Evolutionary conservation across 352 stramenopile genomes (phyloP).

Genomic region (Pythium biforme): DNA sequence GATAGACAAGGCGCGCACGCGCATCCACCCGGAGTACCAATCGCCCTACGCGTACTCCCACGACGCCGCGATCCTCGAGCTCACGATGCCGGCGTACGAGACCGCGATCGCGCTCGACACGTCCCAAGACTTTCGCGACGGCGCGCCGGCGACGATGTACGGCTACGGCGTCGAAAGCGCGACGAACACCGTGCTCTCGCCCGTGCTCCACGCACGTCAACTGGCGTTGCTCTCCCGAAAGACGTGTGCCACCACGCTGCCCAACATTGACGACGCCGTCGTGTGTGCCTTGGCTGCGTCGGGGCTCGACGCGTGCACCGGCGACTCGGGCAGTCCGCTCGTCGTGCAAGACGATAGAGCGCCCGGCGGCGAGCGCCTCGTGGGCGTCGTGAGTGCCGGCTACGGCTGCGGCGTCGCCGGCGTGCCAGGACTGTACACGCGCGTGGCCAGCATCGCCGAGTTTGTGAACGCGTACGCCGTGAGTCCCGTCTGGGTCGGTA

Average conservation of each 20-base stretch:
- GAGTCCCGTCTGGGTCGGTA: slow-evolving; percentile 7
- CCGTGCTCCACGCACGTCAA: slow-evolving; percentile 26
- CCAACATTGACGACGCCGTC: slow-evolving; percentile 31
- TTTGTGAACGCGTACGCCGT: slow-evolving; percentile 36
- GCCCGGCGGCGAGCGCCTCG: slow-evolving; percentile 18
- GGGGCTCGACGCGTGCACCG: slow-evolving; percentile 32
- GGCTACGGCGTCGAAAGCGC: slow-evolving; percentile 28
- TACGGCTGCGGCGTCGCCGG: slow-evolving; percentile 35
- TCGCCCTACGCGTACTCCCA: slow-evolving; percentile 27
- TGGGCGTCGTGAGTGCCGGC: slow-evolving; percentile 38
- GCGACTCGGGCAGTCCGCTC: slow-evolving; percentile 40
- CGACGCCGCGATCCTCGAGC: slow-evolving; percentile 35
- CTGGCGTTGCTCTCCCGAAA: slow-evolving; percentile 28
- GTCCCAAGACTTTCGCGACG: slow-evolving; percentile 23
- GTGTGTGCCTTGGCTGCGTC: slow-evolving; percentile 31
- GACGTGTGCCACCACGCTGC: slow-evolving; percentile 19
- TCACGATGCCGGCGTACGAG: slow-evolving; percentile 30
- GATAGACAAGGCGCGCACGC: slow-evolving; percentile 20
- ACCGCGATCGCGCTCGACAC: slow-evolving; percentile 25
- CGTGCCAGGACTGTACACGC: slow-evolving; percentile 40
- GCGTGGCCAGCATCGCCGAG: slow-evolving; percentile 22
- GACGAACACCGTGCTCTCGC: slow-evolving; percentile 16
- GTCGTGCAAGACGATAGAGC: slow-evolving; percentile 17
- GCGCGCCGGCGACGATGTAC: slow-evolving; percentile 30
- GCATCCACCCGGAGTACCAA: slow-evolving; percentile 32